A percentile compares a stretch with the other conserved stretches of the same genome.
Conservation (phyloP, 2,329 filamentous ascomycete species). For the Paracorniculantispora psalliotae region DNA sequence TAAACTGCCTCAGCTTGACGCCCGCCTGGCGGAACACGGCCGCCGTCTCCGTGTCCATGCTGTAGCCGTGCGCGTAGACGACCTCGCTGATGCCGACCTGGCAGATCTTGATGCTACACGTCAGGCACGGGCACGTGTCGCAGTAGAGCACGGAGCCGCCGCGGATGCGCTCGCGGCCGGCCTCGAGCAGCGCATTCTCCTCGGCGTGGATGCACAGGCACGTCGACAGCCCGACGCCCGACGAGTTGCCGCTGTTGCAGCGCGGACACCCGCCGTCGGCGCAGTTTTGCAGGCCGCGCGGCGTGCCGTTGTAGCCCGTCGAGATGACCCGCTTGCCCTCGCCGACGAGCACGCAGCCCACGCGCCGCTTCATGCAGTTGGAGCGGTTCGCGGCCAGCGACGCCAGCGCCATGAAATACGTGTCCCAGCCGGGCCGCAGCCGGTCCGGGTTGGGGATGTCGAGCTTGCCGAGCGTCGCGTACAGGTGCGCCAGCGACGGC, state of each 20-base stretch:
- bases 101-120: slow-evolving; percentile 96
- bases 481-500: slow-evolving; percentile 63
- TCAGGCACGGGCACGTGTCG: slow-evolving; percentile 94
- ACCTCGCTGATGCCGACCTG: slow-evolving; percentile 96
- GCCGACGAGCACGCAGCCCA: slow-evolving; percentile 85
- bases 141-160: slow-evolving; percentile 84
- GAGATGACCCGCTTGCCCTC: slow-evolving; percentile 81
- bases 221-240: slow-evolving; percentile 71
- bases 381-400: slow-evolving; percentile 82
- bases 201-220: slow-evolving; percentile 97
- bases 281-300: slow-evolving; percentile 82
- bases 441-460: slow-evolving; percentile 74
- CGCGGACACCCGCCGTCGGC: slow-evolving; percentile 84
- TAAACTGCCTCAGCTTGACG: slow-evolving; percentile 80
- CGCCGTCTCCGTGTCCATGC: slow-evolving; percentile 84
- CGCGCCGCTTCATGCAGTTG: slow-evolving; percentile 97
- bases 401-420: slow-evolving; percentile 97
- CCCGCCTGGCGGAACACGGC: slow-evolving; percentile 79
- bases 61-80: slow-evolving; percentile 89
- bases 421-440: slow-evolving; percentile 87
- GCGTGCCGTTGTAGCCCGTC: slow-evolving; percentile 98
- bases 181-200: slow-evolving; percentile 93
- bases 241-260: slow-evolving; percentile 71
- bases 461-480: slow-evolving; percentile 65
- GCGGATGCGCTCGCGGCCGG: slow-evolving; percentile 82